A percentile compares a stretch with the other conserved stretches of the same genome.
Evolutionary conservation across 2,329 filamentous ascomycete genomes (phyloP).

Genomic region (Xylariaceae sp.): DNA sequence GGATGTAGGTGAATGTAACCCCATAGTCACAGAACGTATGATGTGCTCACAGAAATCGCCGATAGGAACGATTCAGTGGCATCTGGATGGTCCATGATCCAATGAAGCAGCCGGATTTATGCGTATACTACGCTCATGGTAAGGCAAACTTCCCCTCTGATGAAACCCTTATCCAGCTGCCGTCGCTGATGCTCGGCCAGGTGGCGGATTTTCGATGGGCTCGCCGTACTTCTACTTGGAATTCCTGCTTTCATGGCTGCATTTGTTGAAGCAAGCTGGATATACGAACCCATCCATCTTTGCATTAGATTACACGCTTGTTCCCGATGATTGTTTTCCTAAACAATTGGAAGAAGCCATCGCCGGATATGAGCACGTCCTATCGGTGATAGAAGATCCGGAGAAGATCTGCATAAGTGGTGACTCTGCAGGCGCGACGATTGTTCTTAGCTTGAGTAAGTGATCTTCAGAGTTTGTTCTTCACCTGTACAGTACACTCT

Average conservation of each 20-base stretch:
- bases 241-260: slow-evolving; percentile 69
- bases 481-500: background rate
- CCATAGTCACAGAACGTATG: background rate
- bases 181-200: slow-evolving; percentile 36
- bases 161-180: background rate
- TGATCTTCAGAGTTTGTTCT: background rate
- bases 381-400: slow-evolving; percentile 53
- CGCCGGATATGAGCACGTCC: slow-evolving; percentile 64
- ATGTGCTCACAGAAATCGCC: slow-evolving; percentile 18
- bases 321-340: slow-evolving; percentile 68
- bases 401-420: slow-evolving; percentile 65
- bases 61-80: slow-evolving; percentile 50
- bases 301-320: slow-evolving; percentile 73
- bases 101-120: slow-evolving; percentile 60
- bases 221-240: slow-evolving; percentile 80
- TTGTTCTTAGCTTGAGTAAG: slow-evolving; percentile 60
- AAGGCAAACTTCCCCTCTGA: slow-evolving; percentile 23
- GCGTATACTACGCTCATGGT: slow-evolving; percentile 81
- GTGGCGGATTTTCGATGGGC: slow-evolving; percentile 79
- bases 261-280: slow-evolving; percentile 57
- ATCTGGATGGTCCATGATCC: slow-evolving; percentile 65
- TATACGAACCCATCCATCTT: slow-evolving; percentile 75
- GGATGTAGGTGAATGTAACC: slow-evolving; percentile 36
- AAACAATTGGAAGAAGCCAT: slow-evolving; percentile 66
- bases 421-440: slow-evolving; percentile 72